Evolutionary conservation across 228 moss, liverwort and hornwort species (phyloP).

Genomic region (Sphagnum magellanicum): DNA sequence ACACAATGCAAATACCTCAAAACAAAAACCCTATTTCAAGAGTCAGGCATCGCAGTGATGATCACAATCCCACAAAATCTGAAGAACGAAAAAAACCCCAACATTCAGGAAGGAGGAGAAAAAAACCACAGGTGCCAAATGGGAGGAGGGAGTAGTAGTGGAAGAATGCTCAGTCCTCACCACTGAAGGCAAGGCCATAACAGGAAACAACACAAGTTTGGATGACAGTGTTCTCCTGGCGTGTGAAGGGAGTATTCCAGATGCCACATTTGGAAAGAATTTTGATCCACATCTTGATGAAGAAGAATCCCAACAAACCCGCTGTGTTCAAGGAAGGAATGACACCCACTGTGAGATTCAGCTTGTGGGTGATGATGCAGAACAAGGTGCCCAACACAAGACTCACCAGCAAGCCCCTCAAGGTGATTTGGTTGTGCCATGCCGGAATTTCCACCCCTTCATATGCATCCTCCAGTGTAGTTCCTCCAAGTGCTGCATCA

Average conservation of each 20-base stretch:
- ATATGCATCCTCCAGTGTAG: constrained; percentile 7
- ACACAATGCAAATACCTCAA: background rate
- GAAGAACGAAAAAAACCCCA: too few species aligned
- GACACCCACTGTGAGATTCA: constrained; percentile 44
- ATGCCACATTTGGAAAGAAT: constrained; percentile 11
- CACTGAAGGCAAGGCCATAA: constrained; percentile 50
- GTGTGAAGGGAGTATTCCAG: constrained; percentile 35
- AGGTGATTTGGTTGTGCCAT: constrained; percentile 32
- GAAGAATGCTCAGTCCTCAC: constrained; percentile 7
- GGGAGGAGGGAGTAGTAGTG: too few species aligned
- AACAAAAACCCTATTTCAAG: too few species aligned
- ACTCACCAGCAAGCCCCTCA: constrained; percentile 25
- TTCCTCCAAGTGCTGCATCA: too few species aligned
- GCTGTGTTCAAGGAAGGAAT: constrained; percentile 51
- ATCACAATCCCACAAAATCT: too few species aligned
- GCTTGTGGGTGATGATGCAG: constrained; percentile 32
- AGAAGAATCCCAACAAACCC: constrained; percentile 41
- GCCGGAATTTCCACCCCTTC: constrained; percentile 10
- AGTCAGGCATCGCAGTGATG: too few species aligned
- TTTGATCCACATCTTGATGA: constrained; percentile 14
- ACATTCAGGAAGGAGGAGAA: too few species aligned
- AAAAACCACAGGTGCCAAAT: too few species aligned
- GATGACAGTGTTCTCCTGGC: constrained; percentile 62
- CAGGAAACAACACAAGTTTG: constrained; percentile 49
- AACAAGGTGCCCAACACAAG: constrained; percentile 18